Conservation (phyloP, 164 flowering plant genomes). For the Annona cherimola region DNA sequence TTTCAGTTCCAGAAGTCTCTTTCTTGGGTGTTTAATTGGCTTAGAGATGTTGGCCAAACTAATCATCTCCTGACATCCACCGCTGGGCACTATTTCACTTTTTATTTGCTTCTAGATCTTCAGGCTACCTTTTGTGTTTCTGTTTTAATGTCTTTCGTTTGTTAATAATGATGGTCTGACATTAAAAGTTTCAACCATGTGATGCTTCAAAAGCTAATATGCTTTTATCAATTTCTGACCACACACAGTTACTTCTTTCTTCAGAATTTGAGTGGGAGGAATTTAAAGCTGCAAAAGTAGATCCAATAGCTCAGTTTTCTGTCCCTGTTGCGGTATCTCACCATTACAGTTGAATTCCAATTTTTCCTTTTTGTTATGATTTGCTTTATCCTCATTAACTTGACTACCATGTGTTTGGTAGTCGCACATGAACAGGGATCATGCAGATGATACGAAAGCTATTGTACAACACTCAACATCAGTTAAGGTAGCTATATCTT, state of each 20-base stretch:
- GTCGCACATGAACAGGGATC: constrained; percentile 98
- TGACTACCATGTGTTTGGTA: constrained; percentile 17
- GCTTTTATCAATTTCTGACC: neutral
- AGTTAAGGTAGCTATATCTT: constrained; percentile 47
- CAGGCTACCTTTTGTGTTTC: neutral
- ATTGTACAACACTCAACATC: constrained; percentile 79
- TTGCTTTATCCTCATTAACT: neutral
- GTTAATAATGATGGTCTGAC: neutral
- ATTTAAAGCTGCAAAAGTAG: constrained; percentile 68
- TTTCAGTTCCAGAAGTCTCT: neutral
- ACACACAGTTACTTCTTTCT: constrained; percentile 1
- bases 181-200: neutral
- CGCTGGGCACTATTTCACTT: neutral
- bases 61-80: neutral
- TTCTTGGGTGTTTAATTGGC: neutral
- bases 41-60: neutral
- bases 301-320: constrained; percentile 84
- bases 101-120: neutral
- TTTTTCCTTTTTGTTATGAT: constrained; percentile 1
- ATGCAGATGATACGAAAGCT: constrained; percentile 78
- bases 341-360: neutral
- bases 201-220: neutral
- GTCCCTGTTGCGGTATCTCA: constrained; percentile 67
- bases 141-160: neutral
- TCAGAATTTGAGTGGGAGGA: constrained; percentile 66